Base-by-base conservation (phyloP, 129 eudicot species). In the Pittosporum tobira region DNA sequence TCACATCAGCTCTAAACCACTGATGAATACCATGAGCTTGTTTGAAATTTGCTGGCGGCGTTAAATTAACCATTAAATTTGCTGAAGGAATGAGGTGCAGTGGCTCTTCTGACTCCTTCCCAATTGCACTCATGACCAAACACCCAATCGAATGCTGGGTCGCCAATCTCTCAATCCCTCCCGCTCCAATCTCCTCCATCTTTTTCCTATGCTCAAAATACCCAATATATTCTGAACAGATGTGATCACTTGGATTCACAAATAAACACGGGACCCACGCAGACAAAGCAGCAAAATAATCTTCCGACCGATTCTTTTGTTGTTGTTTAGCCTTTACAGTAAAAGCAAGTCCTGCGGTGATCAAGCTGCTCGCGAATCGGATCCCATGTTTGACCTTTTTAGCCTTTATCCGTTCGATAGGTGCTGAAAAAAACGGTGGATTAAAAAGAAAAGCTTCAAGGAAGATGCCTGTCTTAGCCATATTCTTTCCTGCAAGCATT, bases 81-180 rank as follows among this genome's bases (percentile, higher is more conserved):
- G 71, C 77, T 19, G 66, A 48, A 5, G 77, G 77, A 48, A 72
- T 29, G 24, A 72, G 66, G 36, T 72, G 77, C 0, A 34, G 29
- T 24, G 71, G 50, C 63, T 46, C 67, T 15, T 51, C 67, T 1
- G 48, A 31, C 21, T 70, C 63, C 44, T 56, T 51, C 46, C 74
- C 74, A 2, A 70, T 37, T 28, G 77, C 71, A 27, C 57, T 28
- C 53, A 49, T 23, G 2, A 72, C 1, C 46, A 72, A 21, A 51
- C 60, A 36, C 14, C 31, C 15, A 2, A 58, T 11, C 1, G 77
- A 57, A 57, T 57, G 25, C 36, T 65, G 68, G 0, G 77, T 51
- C 1, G 77, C 66, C 15, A 64, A 21, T 57, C 62, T 58, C 19
- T 59, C 77, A 2, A 72, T 49, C 1, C 30, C 38, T 3, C 67